Percentiles rank a stretch among this genome's conserved stretches.
These are phyloP conservation scores for Pogostemon cablin DNA, from an alignment of 257 asterid genomes.

Conservation along the genomic window DNA sequence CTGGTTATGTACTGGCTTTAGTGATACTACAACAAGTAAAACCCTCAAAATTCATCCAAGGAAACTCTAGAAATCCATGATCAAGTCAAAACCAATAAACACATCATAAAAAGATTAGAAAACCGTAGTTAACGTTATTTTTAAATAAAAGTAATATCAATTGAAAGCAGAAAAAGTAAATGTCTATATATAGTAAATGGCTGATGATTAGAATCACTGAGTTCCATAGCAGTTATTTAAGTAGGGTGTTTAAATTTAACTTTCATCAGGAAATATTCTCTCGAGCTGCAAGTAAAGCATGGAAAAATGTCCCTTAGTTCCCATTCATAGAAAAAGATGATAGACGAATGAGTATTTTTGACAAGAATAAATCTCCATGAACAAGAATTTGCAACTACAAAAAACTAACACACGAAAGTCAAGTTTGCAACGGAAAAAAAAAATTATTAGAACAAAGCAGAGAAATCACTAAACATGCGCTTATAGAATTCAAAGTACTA, in stretches of 20 bases:
- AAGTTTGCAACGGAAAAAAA: background rate
- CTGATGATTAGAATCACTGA: constrained; percentile 2
- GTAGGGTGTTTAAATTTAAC: background rate
- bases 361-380: background rate
- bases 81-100: background rate
- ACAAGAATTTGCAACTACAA: constrained; percentile 18
- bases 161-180: background rate
- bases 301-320: background rate
- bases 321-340: constrained; percentile 1
- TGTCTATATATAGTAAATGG: background rate
- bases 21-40: background rate
- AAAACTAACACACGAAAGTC: background rate
- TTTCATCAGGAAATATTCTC: background rate
- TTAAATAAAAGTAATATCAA: background rate
- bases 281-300: background rate
- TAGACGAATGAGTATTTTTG: background rate
- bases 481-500: background rate
- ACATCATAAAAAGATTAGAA: background rate
- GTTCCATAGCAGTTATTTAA: background rate
- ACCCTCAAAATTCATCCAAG: background rate
- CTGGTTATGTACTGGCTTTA: background rate
- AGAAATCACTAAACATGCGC: background rate
- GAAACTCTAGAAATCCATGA: background rate
- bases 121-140: constrained; percentile 1
- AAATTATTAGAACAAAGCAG: background rate